Evolutionary conservation across 1,139 yeast species (phyloP).

Genomic region (Kazachstania sp.): DNA sequence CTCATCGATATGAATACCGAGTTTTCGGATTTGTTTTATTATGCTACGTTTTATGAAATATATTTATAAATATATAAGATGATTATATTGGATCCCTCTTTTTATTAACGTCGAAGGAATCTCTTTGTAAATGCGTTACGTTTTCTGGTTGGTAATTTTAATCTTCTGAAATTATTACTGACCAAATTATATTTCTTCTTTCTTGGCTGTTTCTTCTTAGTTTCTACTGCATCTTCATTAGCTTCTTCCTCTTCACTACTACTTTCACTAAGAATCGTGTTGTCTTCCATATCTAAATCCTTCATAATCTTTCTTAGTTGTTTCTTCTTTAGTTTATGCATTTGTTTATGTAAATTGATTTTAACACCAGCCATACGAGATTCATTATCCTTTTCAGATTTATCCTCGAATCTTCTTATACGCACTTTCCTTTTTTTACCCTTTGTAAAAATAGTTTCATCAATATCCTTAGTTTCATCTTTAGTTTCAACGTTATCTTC

Average conservation of each 20-base stretch:
- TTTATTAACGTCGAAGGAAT: conserved; percentile 12
- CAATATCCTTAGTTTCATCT: neutral
- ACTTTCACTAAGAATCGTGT: conserved; percentile 4
- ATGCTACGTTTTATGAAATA: neutral
- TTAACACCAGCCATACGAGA: conserved; percentile 5
- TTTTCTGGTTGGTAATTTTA: conserved; percentile 24
- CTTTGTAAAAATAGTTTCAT: neutral
- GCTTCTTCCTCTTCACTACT: conserved; percentile 5
- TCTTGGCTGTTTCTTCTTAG: conserved; percentile 8
- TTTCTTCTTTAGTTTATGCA: conserved; percentile 21
- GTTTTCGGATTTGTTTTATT: too few species aligned
- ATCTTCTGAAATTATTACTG: conserved; percentile 30
- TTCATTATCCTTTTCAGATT: neutral
- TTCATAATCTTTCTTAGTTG: conserved; percentile 19
- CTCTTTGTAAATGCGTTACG: conserved; percentile 11
- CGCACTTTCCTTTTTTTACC: conserved; percentile 13
- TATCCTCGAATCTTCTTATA: conserved; percentile 9
- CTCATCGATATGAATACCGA: too few species aligned
- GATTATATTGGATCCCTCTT: neutral
- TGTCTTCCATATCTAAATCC: conserved; percentile 7
- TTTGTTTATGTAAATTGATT: conserved; percentile 20
- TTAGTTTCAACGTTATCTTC: neutral
- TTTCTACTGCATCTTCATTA: conserved; percentile 1
- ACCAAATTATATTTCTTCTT: conserved; percentile 30
- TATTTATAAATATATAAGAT: neutral